Percentiles rank a stretch among this genome's conserved stretches.
Conservation (phyloP, 2,329 filamentous ascomycete species). For the Hypoxylon sp. region DNA sequence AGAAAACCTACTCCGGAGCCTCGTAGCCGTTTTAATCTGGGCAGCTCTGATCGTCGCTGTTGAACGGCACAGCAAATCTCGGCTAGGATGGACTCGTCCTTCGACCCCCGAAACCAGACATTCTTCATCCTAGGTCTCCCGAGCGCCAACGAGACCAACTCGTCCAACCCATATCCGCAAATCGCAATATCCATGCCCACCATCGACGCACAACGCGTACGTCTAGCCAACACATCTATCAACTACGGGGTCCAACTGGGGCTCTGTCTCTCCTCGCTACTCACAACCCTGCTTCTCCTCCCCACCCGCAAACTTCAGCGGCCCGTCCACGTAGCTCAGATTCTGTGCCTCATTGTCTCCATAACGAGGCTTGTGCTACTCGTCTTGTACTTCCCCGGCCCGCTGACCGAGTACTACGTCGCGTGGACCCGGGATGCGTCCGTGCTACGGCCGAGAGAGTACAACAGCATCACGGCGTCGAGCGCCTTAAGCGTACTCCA, state of each 20-base stretch:
- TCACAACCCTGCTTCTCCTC: constrained; percentile 78
- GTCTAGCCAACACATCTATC: constrained; percentile 62
- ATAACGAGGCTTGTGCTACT: constrained; percentile 72
- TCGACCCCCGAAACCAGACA: constrained; percentile 49
- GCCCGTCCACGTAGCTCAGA: constrained; percentile 76
- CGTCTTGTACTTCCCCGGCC: constrained; percentile 72
- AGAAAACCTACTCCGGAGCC: background rate
- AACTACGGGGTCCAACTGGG: constrained; percentile 81
- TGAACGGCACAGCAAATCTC: background rate
- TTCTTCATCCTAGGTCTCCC: constrained; percentile 48
- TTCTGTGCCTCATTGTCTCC: constrained; percentile 72
- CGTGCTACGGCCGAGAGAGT: constrained; percentile 60
- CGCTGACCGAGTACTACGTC: constrained; percentile 74
- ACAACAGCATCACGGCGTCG: constrained; percentile 57
- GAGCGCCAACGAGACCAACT: constrained; percentile 7
- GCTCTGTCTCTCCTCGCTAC: constrained; percentile 74
- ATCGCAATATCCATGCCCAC: constrained; percentile 45
- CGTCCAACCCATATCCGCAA: background rate
- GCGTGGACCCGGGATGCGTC: constrained; percentile 70
- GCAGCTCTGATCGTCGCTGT: background rate
- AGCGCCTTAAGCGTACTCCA: constrained; percentile 63
- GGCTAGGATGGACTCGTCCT: constrained; percentile 22
- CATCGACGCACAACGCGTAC: constrained; percentile 48
- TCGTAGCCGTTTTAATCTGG: background rate
- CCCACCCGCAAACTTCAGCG: constrained; percentile 75